Percentiles rank a stretch among this genome's conserved stretches.
Evolutionary conservation across 2,329 filamentous ascomycete species (phyloP).

Genomic region (Neophaeococcomyces mojaviensis): DNA sequence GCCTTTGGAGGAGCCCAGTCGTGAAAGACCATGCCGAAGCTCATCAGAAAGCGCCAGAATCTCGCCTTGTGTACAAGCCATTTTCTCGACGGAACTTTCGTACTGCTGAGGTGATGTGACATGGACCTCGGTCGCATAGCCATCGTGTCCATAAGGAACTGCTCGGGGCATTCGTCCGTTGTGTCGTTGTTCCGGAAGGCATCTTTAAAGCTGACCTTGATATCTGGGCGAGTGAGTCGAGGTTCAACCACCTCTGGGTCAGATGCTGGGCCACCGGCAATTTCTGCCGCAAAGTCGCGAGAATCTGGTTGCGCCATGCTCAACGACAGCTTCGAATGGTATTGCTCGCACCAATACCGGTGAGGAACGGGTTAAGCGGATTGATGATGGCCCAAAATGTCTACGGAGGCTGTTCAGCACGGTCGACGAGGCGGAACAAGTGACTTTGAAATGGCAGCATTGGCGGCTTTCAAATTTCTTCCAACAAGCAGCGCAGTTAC

Average conservation of each 20-base stretch:
- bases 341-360: neutral
- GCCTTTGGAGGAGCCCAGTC: conserved; percentile 54
- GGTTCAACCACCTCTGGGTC: neutral
- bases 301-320: conserved; percentile 3
- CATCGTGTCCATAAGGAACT: conserved; percentile 1
- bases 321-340: neutral
- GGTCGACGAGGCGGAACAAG: neutral
- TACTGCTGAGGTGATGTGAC: conserved; percentile 20
- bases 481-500: no score
- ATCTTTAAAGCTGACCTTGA: neutral
- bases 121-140: conserved; percentile 17
- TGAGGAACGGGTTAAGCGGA: neutral
- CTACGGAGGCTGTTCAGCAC: neutral
- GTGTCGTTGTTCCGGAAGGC: neutral
- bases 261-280: neutral
- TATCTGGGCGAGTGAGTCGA: neutral
- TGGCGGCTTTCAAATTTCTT: no score
- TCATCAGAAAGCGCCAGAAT: conserved; percentile 61
- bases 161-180: neutral
- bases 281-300: conserved; percentile 6
- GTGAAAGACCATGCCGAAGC: conserved; percentile 62
- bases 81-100: conserved; percentile 38
- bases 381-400: neutral
- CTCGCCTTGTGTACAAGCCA: conserved; percentile 56
- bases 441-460: no score